Base-by-base conservation (phyloP, 169 alveolate genomes). In the Theileria parva region DNA sequence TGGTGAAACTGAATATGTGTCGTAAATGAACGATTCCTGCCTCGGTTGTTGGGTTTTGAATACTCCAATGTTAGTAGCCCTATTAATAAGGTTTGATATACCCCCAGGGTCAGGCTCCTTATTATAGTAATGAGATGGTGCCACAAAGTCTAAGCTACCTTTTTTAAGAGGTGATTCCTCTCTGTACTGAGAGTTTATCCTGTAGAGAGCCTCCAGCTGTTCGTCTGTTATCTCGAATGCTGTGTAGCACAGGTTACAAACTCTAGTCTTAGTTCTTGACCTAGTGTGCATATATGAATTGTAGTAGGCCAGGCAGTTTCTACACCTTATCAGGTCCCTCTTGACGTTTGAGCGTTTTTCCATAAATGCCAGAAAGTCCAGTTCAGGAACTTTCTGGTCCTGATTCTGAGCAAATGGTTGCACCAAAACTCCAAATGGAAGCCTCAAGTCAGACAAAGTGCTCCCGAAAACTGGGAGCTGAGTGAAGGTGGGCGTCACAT, bases 391-490 rank as follows among this genome's bases (percentile, higher is more conserved):
- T 2, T 48, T 17, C 17, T 69, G 79, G 23, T 88, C 92, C 30
- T 79, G 80, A 59, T 79, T 81, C 28, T 86, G 74, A 5, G 94
- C 94, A 70, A 90, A 90, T 8, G 94, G 94, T 70, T 90, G 91
- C 6, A 90, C 92, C 15, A 90, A 76, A 27, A 79, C 86, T 28
- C 91, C 94, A 64, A 90, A 79, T 6, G 92, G 94, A 32, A 90
- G 80, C 28, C 68, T 81, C 19, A 87, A 79, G 37, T 84, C 50
- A 48, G 55, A 60, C 75, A 90, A 65, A 23, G 93, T 78, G 21
- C 86, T 92, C n/a, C 91, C 86, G 70, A 60, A 90, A 63, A 81
- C 13, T 13, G 94, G 94, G 0, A 90, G 53, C 30, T 86, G 86
- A n/a, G 66, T 55, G 59, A 90, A 51, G 15, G 94, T 86, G 44